Evolutionary conservation across 2,329 filamentous ascomycete genomes (phyloP).

Genomic region (Xylariaceae sp.): DNA sequence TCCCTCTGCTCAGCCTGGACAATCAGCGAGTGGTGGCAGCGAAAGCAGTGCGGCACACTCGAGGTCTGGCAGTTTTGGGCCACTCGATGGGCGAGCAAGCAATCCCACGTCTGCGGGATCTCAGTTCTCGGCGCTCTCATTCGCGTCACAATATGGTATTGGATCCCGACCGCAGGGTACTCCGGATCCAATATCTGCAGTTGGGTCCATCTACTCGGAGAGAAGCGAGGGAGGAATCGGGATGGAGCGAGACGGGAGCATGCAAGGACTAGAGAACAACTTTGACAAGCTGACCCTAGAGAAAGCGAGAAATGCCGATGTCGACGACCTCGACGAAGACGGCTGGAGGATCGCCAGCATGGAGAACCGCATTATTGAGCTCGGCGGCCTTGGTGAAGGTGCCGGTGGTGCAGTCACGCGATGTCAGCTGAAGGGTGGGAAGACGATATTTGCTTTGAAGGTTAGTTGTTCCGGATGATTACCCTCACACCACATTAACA

Average conservation of each 20-base stretch:
- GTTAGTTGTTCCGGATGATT: slow-evolving; percentile 53
- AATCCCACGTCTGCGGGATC: slow-evolving; percentile 88
- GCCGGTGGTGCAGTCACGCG: slow-evolving; percentile 94
- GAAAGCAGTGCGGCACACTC: slow-evolving; percentile 81
- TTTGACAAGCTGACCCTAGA: slow-evolving; percentile 84
- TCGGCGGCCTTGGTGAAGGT: slow-evolving; percentile 90
- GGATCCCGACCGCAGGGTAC: slow-evolving; percentile 70
- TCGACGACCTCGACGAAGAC: slow-evolving; percentile 93
- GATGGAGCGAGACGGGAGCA: slow-evolving; percentile 84
- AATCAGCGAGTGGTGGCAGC: slow-evolving; percentile 76
- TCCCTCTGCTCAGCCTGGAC: slow-evolving; percentile 61
- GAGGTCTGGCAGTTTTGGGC: slow-evolving; percentile 82
- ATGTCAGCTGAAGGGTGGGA: slow-evolving; percentile 86
- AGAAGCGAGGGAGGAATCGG: slow-evolving; percentile 73
- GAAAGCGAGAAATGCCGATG: slow-evolving; percentile 82
- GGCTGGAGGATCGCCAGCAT: slow-evolving; percentile 93
- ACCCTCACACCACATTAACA: slow-evolving; percentile 27
- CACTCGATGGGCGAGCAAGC: slow-evolving; percentile 75
- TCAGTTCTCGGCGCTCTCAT: slow-evolving; percentile 81
- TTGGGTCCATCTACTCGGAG: slow-evolving; percentile 83
- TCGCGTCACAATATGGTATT: slow-evolving; percentile 75
- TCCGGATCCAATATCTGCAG: slow-evolving; percentile 86
- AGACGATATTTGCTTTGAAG: slow-evolving; percentile 95
- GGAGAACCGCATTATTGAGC: slow-evolving; percentile 84
- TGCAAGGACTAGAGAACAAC: slow-evolving; percentile 72